These are phyloP conservation scores for Trypanosomatidae sp. DNA, from an alignment of 208 protist genomes.

Conservation along the genomic window DNA sequence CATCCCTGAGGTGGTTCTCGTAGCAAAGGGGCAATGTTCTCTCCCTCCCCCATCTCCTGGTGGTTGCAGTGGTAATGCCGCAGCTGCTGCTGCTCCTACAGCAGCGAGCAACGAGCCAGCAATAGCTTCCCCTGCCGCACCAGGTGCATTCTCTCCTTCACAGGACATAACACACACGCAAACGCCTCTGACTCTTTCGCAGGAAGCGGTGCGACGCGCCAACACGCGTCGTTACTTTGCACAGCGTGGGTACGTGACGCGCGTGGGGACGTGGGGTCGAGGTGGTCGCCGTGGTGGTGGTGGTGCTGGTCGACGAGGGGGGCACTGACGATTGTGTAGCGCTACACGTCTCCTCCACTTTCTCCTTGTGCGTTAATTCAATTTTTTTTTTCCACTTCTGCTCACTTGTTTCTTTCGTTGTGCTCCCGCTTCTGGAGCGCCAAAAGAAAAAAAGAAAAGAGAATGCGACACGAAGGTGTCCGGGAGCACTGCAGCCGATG, in stretches of 20 bases:
- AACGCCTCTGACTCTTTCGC: constrained; percentile 16
- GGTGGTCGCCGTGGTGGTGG: constrained; percentile 12
- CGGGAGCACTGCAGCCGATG: too few species aligned
- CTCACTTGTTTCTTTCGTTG: too few species aligned
- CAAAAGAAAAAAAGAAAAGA: too few species aligned
- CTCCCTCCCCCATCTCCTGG: neutral
- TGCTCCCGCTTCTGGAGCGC: too few species aligned
- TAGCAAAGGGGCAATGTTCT: neutral
- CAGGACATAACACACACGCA: too few species aligned
- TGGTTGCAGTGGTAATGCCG: neutral
- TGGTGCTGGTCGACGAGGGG: neutral
- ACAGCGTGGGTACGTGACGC: constrained; percentile 22
- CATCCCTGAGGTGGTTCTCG: constrained; percentile 29
- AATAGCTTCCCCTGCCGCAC: too few species aligned
- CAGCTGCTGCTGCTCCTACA: too few species aligned
- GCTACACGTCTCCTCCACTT: neutral
- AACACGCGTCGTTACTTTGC: constrained; percentile 46
- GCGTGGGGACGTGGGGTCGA: constrained; percentile 7
- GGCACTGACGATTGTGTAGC: neutral
- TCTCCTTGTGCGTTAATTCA: too few species aligned
- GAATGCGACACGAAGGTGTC: too few species aligned
- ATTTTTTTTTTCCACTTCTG: too few species aligned
- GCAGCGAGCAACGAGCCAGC: too few species aligned
- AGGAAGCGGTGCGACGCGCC: constrained; percentile 28
- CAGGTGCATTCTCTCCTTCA: too few species aligned